Percentiles rank a stretch among this genome's conserved stretches.
These are phyloP conservation scores for Penicillium taxi DNA, from an alignment of 495 filamentous ascomycete genomes.

Conservation along the genomic window DNA sequence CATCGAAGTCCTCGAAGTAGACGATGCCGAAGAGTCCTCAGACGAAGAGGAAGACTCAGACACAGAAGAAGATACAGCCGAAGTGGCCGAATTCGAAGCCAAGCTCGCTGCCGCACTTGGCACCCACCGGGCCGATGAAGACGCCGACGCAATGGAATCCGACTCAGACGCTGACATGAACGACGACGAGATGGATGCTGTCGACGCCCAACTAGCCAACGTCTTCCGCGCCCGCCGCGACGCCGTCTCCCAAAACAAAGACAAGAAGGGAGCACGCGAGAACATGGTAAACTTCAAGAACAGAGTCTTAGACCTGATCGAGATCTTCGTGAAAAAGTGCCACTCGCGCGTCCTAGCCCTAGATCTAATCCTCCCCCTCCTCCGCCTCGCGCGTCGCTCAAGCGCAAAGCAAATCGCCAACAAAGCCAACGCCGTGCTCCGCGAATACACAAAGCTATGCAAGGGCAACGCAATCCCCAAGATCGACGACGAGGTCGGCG, in stretches of 20 bases:
- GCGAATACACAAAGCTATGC: slow-evolving; percentile 59
- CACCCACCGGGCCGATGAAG: slow-evolving; percentile 51
- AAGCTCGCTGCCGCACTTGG: slow-evolving; percentile 69
- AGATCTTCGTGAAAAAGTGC: slow-evolving; percentile 78
- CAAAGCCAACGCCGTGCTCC: slow-evolving; percentile 61
- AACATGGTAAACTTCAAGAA: slow-evolving; percentile 94
- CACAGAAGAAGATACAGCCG: slow-evolving; percentile 40
- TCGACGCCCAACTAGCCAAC: slow-evolving; percentile 72
- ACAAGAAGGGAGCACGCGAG: slow-evolving; percentile 77
- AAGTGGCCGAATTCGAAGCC: slow-evolving; percentile 61
- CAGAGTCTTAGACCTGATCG: slow-evolving; percentile 78
- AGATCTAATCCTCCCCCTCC: slow-evolving; percentile 58
- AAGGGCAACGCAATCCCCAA: slow-evolving; percentile 47
- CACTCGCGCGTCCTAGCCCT: slow-evolving; percentile 57
- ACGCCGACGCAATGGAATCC: slow-evolving; percentile 44
- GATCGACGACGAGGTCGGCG: slow-evolving; percentile 29
- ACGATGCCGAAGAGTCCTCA: slow-evolving; percentile 38
- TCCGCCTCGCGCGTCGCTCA: slow-evolving; percentile 51
- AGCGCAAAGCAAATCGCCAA: slow-evolving; percentile 63
- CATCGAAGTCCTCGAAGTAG: slow-evolving; percentile 24
- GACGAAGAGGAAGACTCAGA: slow-evolving; percentile 21
- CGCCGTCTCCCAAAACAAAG: slow-evolving; percentile 58
- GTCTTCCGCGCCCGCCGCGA: slow-evolving; percentile 72
- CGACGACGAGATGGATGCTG: slow-evolving; percentile 88
- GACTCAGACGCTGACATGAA: slow-evolving; percentile 75